A percentile compares a stretch with the other conserved stretches of the same genome.
Evolutionary conservation across 2,329 filamentous ascomycete genomes (phyloP).

Genomic region (Beauveria pseudobassiana): DNA sequence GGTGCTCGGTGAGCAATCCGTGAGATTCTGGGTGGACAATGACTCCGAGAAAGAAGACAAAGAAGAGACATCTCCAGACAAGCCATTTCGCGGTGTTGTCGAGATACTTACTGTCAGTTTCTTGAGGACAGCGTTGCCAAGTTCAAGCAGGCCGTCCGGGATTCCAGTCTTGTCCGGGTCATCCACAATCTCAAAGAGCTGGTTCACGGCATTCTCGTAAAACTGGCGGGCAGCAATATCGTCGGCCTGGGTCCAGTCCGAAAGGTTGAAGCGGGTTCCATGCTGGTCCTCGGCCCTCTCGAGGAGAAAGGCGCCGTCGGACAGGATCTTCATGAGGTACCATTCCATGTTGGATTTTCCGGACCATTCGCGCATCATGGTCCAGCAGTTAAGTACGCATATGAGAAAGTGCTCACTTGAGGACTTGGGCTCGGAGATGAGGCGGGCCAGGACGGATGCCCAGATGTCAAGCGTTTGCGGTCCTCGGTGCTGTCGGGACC

Average conservation of each 20-base stretch:
- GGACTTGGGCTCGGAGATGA: conserved; percentile 70
- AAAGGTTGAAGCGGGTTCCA: conserved; percentile 62
- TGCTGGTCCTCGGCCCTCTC: conserved; percentile 77
- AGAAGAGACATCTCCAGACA: conserved; percentile 87
- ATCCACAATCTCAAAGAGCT: conserved; percentile 78
- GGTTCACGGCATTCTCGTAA: conserved; percentile 72
- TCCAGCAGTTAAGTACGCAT: conserved; percentile 81
- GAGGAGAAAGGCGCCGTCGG: conserved; percentile 84
- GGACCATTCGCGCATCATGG: conserved; percentile 80
- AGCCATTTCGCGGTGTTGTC: conserved; percentile 75
- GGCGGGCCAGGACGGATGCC: conserved; percentile 77
- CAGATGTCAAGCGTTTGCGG: conserved; percentile 71
- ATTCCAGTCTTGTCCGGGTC: conserved; percentile 79
- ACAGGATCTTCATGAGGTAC: conserved; percentile 89
- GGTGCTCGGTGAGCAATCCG: conserved; percentile 76
- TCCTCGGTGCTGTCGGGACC: conserved; percentile 78
- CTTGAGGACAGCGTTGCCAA: conserved; percentile 75
- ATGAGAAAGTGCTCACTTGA: conserved; percentile 75
- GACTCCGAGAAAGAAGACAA: conserved; percentile 74
- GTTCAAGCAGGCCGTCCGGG: conserved; percentile 74
- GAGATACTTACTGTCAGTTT: conserved; percentile 65
- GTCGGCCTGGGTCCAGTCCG: conserved; percentile 68
- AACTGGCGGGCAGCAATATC: conserved; percentile 81
- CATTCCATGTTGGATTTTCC: conserved; percentile 85
- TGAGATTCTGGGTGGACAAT: conserved; percentile 83